Evolutionary conservation across 495 filamentous ascomycete genomes (phyloP).

Genomic region (Clohesyomyces aquaticus): DNA sequence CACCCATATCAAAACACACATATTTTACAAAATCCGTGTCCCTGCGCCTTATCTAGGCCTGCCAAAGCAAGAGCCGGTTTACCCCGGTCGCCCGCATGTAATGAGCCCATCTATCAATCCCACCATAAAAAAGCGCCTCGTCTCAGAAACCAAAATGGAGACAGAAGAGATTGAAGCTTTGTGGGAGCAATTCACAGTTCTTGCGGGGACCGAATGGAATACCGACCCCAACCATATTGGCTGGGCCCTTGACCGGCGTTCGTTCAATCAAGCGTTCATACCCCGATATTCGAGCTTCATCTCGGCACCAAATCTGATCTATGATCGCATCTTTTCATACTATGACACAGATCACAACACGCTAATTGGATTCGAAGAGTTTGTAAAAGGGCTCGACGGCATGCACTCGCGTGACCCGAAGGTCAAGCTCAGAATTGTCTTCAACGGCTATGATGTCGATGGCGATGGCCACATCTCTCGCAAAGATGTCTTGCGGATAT

Average conservation of each 20-base stretch:
- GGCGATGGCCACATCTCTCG: conserved; percentile 84
- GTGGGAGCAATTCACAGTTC: conserved; percentile 94
- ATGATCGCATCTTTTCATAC: conserved; percentile 94
- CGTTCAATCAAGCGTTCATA: conserved; percentile 87
- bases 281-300: conserved; percentile 77
- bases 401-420: conserved; percentile 59
- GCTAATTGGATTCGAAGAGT: conserved; percentile 92
- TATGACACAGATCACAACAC: conserved; percentile 90
- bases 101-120: conserved; percentile 66
- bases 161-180: conserved; percentile 83
- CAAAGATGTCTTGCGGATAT: conserved; percentile 89
- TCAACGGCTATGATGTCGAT: conserved; percentile 89
- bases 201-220: conserved; percentile 84
- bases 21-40: conserved; percentile 91
- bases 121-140: conserved; percentile 63
- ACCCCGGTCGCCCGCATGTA: conserved; percentile 81
- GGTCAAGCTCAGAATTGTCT: conserved; percentile 69
- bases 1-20: conserved; percentile 92
- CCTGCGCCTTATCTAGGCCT: conserved; percentile 67
- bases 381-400: conserved; percentile 79
- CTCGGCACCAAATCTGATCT: conserved; percentile 82
- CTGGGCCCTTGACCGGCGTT: conserved; percentile 85
- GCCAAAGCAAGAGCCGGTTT: conserved; percentile 51
- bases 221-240: conserved; percentile 75
- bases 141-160: conserved; percentile 75